Percentiles rank a stretch among this genome's conserved stretches.
Evolutionary conservation across 768 basidiomycete genomes (phyloP).

Genomic region (Boletus speciosus): DNA sequence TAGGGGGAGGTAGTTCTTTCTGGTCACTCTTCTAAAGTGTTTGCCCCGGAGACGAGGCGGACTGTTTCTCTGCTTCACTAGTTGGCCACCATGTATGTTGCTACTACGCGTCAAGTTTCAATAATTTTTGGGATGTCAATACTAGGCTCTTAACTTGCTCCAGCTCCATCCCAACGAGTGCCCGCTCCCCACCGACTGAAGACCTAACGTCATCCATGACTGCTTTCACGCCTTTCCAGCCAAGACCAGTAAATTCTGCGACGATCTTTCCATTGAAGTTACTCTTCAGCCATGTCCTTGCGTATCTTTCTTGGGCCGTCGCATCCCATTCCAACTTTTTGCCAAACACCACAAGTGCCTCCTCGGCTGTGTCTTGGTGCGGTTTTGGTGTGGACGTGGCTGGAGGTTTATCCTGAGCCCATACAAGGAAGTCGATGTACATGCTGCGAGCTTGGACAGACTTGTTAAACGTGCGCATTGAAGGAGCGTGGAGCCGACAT

Average conservation of each 20-base stretch:
- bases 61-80: background rate
- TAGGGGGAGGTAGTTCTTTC: slow-evolving; percentile 8
- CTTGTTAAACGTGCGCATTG: slow-evolving; percentile 40
- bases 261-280: slow-evolving; percentile 50
- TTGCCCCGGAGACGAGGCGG: background rate
- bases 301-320: slow-evolving; percentile 26
- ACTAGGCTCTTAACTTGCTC: slow-evolving; percentile 43
- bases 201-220: slow-evolving; percentile 51
- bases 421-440: slow-evolving; percentile 57
- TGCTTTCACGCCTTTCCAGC: slow-evolving; percentile 44
- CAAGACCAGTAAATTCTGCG: slow-evolving; percentile 52
- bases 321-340: slow-evolving; percentile 49
- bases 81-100: slow-evolving; percentile 6
- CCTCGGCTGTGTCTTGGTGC: slow-evolving; percentile 31
- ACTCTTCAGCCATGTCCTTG: slow-evolving; percentile 36
- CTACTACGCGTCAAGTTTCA: slow-evolving; percentile 17
- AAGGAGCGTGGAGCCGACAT: slow-evolving; percentile 30
- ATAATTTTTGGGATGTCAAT: slow-evolving; percentile 30
- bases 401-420: slow-evolving; percentile 34
- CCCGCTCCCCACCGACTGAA: slow-evolving; percentile 43
- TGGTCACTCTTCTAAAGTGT: background rate
- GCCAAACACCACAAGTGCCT: slow-evolving; percentile 51
- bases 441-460: slow-evolving; percentile 47
- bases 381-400: slow-evolving; percentile 10
- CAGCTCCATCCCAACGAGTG: slow-evolving; percentile 39